Evolutionary conservation across 805 yeast species (phyloP), one percentile per base, ranked within the genome.

Genomic region (Saccharomycopsis babjevae): DNA sequence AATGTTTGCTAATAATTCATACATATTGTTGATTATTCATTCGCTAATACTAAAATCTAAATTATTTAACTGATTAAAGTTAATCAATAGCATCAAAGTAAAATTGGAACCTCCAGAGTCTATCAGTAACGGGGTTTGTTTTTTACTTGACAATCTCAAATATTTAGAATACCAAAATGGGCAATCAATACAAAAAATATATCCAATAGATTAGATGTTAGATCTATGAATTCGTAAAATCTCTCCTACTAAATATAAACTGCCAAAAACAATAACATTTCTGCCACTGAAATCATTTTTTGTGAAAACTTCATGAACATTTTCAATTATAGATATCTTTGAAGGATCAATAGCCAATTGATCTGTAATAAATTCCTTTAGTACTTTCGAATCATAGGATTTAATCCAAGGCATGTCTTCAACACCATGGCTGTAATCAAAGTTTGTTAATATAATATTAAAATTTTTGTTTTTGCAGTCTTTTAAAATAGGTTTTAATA

Each of bases 371-470:
- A 38, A 13, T 60, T 16, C 59, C 57, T 61, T 62, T 40, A 85
- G 68, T 18, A 70, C 73, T 1, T 61, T 66, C 0, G 75, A 68
- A 3, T 69, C 67, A 64, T 76, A 77, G 1, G 92, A 73, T 50
- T 76, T 68, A 5, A 94, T 83, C 98, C 98, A 94, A 0, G 98
- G 97, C 99, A 94, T 94, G 0, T 89, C 86, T 15, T 86, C 92
- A 0, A 96, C 93, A 1, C 74, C 67, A 0, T 57, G 40, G 4
- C 18, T n/a, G 42, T 59, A 40, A 1, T 84, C 80, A 69, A 92
- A 94, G 38, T 75, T 69, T 0, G 93, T 83, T 0, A 85, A 78
- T 1, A 86, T 72, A 0, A 92, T 80, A 1, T 74, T 70, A 67
- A 91, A 38, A 28, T 46, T 40, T 20, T 57, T 38, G 50, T 52